Percentiles rank a stretch among this genome's conserved stretches.
phyloP scores from a whole-genome alignment of 2,329 filamentous ascomycete species.

The Colletotrichum spinosum region DNA sequence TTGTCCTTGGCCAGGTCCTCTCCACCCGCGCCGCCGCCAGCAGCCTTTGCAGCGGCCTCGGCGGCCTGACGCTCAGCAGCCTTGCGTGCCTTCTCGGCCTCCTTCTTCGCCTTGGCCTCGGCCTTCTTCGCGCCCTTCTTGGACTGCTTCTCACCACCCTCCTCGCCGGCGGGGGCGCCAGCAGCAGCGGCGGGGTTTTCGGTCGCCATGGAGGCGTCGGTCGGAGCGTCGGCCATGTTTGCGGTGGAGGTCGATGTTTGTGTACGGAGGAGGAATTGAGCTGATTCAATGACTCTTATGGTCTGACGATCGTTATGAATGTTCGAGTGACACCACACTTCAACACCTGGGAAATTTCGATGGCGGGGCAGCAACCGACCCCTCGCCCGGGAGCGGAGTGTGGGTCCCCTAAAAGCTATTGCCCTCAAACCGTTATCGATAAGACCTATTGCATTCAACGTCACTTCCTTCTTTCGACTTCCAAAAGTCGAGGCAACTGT shows the following conservation, averaged over 20 bases:
- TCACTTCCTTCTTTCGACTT: too few species aligned
- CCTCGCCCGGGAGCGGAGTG: conserved; percentile 10
- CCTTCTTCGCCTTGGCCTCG: conserved; percentile 87
- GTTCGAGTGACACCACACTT: conserved; percentile 9
- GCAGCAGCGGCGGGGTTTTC: conserved; percentile 38
- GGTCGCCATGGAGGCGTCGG: conserved; percentile 40
- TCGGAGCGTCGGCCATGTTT: conserved; percentile 50
- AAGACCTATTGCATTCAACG: not conserved
- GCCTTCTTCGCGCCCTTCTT: conserved; percentile 90
- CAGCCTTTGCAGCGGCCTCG: conserved; percentile 74
- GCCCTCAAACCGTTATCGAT: conserved; percentile 2
- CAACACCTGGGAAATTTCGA: conserved; percentile 26
- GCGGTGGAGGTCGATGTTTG: not conserved
- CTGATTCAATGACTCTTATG: conserved; percentile 24
- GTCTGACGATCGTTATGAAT: conserved; percentile 24
- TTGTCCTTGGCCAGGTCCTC: conserved; percentile 79
- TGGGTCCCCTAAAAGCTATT: not conserved
- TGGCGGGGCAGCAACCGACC: conserved; percentile 34
- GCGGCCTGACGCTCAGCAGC: conserved; percentile 58
- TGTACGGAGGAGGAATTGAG: not conserved
- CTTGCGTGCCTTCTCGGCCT: conserved; percentile 78
- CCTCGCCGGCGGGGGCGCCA: conserved; percentile 42
- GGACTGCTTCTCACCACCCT: conserved; percentile 52
- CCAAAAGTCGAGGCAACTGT: too few species aligned
- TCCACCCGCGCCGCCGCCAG: conserved; percentile 68